Conservation (phyloP, 495 filamentous ascomycete genomes). For the Podospora australis region DNA sequence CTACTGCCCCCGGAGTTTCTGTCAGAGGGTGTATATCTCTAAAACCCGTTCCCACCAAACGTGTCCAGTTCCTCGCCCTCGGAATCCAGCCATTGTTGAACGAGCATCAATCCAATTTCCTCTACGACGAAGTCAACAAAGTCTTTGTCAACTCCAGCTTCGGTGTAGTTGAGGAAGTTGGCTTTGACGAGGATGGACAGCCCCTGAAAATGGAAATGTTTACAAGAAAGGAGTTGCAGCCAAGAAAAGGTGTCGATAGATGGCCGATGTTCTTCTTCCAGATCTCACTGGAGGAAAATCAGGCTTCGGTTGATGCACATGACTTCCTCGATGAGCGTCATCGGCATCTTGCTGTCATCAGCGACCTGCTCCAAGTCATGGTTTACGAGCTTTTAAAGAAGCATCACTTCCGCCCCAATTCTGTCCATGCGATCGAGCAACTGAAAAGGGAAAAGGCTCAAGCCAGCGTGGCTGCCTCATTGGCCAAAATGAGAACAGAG, state of each 20-base stretch:
- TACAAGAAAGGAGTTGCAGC: slow-evolving; percentile 51
- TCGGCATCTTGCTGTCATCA: slow-evolving; percentile 36
- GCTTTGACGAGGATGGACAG: slow-evolving; percentile 18
- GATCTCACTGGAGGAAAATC: slow-evolving; percentile 42
- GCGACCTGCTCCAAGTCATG: slow-evolving; percentile 58
- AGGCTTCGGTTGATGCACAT: slow-evolving; percentile 13
- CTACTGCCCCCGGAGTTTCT: slow-evolving; percentile 50
- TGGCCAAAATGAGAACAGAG: too few species aligned
- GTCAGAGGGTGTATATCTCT: slow-evolving; percentile 66
- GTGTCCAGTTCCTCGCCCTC: slow-evolving; percentile 72
- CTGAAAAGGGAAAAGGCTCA: slow-evolving; percentile 9
- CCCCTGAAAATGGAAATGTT: slow-evolving; percentile 36
- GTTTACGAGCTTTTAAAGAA: slow-evolving; percentile 62
- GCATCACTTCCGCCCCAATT: slow-evolving; percentile 54
- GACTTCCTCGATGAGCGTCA: slow-evolving; percentile 33
- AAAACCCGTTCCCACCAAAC: slow-evolving; percentile 60
- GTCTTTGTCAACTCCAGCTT: slow-evolving; percentile 75
- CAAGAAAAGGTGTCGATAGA: slow-evolving; percentile 62
- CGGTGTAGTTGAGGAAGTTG: slow-evolving; percentile 50
- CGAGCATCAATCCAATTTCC: slow-evolving; percentile 50
- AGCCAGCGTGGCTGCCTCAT: not conserved
- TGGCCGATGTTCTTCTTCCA: slow-evolving; percentile 90
- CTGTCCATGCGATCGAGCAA: slow-evolving; percentile 17
- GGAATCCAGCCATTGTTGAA: slow-evolving; percentile 55
- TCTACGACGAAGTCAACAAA: slow-evolving; percentile 75